phyloP scores from a whole-genome alignment of 345 rosid species.

The Melaleuca quinquenervia region DNA sequence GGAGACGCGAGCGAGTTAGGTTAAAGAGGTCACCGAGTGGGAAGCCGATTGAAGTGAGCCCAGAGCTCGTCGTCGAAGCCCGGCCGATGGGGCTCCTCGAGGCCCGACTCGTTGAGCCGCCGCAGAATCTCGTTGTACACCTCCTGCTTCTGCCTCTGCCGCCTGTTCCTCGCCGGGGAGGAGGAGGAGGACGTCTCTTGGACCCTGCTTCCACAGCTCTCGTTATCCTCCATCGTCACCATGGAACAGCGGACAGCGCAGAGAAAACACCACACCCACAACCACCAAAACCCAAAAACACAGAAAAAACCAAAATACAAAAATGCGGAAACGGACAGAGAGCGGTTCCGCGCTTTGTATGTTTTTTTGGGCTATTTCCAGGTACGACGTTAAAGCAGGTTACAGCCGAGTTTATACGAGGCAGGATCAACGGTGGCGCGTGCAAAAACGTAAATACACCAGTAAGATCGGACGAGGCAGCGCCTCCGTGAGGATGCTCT shows the following conservation, averaged over 20 bases:
- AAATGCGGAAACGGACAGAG: not conserved
- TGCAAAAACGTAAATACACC: not conserved
- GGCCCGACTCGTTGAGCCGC: slow-evolving; percentile 2
- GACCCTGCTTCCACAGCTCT: slow-evolving; percentile 55
- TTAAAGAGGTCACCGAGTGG: slow-evolving; percentile 44
- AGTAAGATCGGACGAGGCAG: not conserved
- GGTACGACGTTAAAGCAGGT: not conserved
- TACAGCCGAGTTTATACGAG: not conserved
- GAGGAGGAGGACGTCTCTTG: slow-evolving; percentile 5
- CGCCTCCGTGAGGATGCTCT: not conserved
- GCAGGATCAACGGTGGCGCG: not conserved
- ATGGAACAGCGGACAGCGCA: not conserved
- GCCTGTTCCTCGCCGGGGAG: not conserved
- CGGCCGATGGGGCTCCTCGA: slow-evolving; percentile 42
- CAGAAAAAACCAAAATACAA: fast-evolving
- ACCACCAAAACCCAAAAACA: not conserved
- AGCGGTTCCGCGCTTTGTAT: not conserved
- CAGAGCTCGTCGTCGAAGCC: slow-evolving; percentile 76
- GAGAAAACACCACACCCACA: not conserved
- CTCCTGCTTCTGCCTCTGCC: not conserved
- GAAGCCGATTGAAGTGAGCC: slow-evolving; percentile 91
- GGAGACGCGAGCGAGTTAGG: not conserved
- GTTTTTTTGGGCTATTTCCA: not conserved
- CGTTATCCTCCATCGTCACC: slow-evolving; percentile 38
- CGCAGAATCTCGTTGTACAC: slow-evolving; percentile 27